Conservation (phyloP, 176 grass and related monocot genomes). For the Guadua angustifolia region DNA sequence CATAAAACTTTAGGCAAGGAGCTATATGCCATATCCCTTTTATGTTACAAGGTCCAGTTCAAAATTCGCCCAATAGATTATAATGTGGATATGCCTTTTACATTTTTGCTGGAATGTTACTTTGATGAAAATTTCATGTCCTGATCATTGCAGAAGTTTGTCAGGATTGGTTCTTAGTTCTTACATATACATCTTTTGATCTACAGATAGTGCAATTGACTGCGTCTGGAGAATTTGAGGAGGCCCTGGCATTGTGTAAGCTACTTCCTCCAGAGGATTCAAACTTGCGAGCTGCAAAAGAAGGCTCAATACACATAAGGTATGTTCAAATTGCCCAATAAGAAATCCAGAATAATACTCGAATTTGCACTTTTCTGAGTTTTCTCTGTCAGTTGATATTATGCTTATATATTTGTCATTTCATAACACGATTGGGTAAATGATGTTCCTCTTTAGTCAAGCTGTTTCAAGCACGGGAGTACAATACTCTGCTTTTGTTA, state of each 20-base stretch:
- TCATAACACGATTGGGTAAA: constrained; percentile 4
- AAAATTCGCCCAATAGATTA: constrained; percentile 19
- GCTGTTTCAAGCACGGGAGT: constrained; percentile 17
- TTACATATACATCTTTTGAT: constrained; percentile 31
- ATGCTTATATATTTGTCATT: constrained; percentile 15
- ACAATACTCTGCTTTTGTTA: constrained; percentile 6
- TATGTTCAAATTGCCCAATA: constrained; percentile 39
- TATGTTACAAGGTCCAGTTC: background rate
- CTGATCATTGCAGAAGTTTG: constrained; percentile 26
- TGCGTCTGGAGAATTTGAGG: constrained; percentile 96
- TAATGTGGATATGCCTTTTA: constrained; percentile 13
- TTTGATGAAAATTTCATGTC: constrained; percentile 13
- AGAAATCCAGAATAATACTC: constrained; percentile 4
- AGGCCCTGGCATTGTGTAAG: constrained; percentile 93
- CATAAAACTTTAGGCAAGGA: constrained; percentile 12
- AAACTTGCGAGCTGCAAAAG: constrained; percentile 86
- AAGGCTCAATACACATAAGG: constrained; percentile 99
- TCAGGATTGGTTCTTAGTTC: constrained; percentile 24
- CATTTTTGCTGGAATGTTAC: constrained; percentile 7
- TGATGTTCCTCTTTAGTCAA: constrained; percentile 3
- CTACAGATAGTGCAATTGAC: constrained; percentile 97
- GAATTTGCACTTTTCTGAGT: constrained; percentile 8
- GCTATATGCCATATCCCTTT: background rate
- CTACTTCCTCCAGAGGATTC: constrained; percentile 98
- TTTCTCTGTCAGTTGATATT: background rate